Base-by-base conservation (phyloP, 2,329 filamentous ascomycete species). In the Colletotrichum sp. region DNA sequence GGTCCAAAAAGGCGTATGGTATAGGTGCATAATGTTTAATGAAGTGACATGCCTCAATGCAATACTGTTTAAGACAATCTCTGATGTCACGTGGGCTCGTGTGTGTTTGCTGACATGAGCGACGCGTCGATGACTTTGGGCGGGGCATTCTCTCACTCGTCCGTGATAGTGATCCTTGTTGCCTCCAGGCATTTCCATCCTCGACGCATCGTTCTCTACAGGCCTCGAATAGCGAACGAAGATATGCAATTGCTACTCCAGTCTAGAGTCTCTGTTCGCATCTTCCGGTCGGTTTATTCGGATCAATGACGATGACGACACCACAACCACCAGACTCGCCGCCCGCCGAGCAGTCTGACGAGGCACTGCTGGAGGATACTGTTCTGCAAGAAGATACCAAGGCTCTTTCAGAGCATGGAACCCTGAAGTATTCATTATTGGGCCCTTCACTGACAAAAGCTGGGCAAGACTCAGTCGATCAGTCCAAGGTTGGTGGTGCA, bases 371-470 rank as follows among this genome's bases (percentile, higher is more conserved):
- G 5, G 59, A 24, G 16, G 30, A 8, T 21, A 1, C 30, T 0
- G 6, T 1, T 3, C 18, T 62, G 15, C n/a, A 2, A 26, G 3
- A 64, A 26, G 59, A 72, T n/a, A 32, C 10, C 28, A 49, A 69
- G 24, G n/a, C 68, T 8, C 28, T 44, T 1, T 24, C 70, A 6
- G 80, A 84, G 21, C 88, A 90, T 62, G 84, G 87, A 5, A 96
- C 94, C 6, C 89, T 99, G 72, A 98, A 98, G 82, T 98, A 99
- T 84, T 94, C 94, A 72, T 90, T 99, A 0, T 89, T 99, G 0
- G 97, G 97, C 0, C 96, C 96, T 0, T 98, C 96, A 8, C 87
- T 99, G 69, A 96, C 96, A 26, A 99, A 99, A 84, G 95, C 96
- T 34, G 97, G 97, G 3, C 96, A 99, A 83, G 95, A 98, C 81